phyloP scores from a whole-genome alignment of 2,329 filamentous ascomycete genomes.

The Colletotrichum sp. region DNA sequence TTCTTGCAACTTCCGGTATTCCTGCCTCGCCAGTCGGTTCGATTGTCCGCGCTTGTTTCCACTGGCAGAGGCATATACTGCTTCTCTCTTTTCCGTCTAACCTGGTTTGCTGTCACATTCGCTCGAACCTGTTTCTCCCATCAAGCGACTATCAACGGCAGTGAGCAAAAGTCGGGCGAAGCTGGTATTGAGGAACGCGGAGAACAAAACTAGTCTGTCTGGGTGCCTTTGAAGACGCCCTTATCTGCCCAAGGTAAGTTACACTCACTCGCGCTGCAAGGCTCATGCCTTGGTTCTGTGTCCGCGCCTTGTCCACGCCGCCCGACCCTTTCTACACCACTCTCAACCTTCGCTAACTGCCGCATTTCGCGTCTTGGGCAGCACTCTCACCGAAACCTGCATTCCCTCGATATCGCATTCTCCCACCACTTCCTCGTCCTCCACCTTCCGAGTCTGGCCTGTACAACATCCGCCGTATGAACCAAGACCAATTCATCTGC shows the following conservation, averaged over 20 bases:
- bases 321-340: neutral
- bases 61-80: neutral
- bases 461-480: constrained; percentile 3
- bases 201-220: neutral
- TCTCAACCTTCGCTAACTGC: neutral
- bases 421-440: neutral
- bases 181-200: neutral
- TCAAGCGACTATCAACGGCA: neutral
- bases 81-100: neutral
- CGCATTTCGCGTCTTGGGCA: constrained; percentile 1
- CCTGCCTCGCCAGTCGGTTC: neutral
- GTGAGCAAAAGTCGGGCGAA: neutral
- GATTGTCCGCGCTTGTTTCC: neutral
- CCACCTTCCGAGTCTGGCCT: neutral
- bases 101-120: neutral
- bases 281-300: neutral
- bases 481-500: constrained; percentile 1
- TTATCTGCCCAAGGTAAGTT: neutral
- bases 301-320: neutral
- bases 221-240: neutral
- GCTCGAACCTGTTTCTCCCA: neutral
- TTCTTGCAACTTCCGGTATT: neutral
- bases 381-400: constrained; percentile 4
- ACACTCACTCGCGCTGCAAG: neutral
- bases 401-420: neutral